A percentile compares a stretch with the other conserved stretches of the same genome.
Evolutionary conservation across 495 filamentous ascomycete genomes (phyloP).

Genomic region (Immersiella caudata): DNA sequence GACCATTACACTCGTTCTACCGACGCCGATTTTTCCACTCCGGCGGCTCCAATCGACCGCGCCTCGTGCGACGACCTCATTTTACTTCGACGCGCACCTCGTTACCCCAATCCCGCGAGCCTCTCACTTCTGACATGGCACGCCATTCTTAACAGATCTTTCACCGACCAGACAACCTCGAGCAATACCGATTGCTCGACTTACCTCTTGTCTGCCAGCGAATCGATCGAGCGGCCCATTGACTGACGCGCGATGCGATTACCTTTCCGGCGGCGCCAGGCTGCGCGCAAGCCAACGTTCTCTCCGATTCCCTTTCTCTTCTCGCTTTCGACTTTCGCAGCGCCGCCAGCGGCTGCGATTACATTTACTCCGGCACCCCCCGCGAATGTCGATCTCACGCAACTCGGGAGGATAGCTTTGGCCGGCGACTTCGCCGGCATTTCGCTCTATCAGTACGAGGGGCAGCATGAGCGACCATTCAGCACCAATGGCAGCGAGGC

Average conservation of each 20-base stretch:
- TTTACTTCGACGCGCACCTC: slow-evolving; percentile 19
- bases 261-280: slow-evolving; percentile 38
- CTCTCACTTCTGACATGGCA: slow-evolving; percentile 30
- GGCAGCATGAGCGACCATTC: slow-evolving; percentile 70
- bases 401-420: slow-evolving; percentile 81
- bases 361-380: slow-evolving; percentile 70
- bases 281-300: slow-evolving; percentile 33
- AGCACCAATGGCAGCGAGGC: slow-evolving; percentile 77
- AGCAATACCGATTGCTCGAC: slow-evolving; percentile 26
- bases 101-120: slow-evolving; percentile 10
- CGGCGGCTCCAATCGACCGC: slow-evolving; percentile 1
- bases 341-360: slow-evolving; percentile 59
- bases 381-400: slow-evolving; percentile 78
- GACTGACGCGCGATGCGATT: slow-evolving; percentile 44
- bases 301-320: slow-evolving; percentile 36
- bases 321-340: slow-evolving; percentile 46
- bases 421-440: slow-evolving; percentile 90
- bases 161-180: slow-evolving; percentile 25
- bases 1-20: slow-evolving; percentile 25
- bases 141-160: slow-evolving; percentile 23
- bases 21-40: slow-evolving; percentile 4
- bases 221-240: slow-evolving; percentile 10
- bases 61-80: slow-evolving; percentile 25
- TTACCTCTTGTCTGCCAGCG: slow-evolving; percentile 19
- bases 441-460: slow-evolving; percentile 82